Conservation (phyloP, 2,329 filamentous ascomycete genomes). For the Ceratocystis huliohia region DNA sequence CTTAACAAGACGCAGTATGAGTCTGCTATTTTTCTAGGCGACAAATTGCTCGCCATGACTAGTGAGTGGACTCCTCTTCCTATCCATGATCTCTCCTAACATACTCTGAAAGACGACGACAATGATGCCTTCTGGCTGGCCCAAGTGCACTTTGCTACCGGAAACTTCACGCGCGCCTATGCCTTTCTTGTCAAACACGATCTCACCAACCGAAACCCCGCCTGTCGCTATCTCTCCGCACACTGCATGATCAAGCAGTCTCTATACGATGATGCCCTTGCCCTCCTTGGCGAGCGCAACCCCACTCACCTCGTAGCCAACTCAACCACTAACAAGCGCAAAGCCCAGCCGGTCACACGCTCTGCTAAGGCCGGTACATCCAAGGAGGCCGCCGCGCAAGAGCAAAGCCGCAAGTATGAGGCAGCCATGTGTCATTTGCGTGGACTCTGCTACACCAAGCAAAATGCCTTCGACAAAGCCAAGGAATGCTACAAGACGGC, state of each 20-base stretch:
- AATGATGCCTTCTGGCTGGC: conserved; percentile 94
- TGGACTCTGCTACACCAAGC: conserved; percentile 88
- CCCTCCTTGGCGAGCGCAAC: conserved; percentile 79
- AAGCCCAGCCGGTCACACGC: conserved; percentile 42
- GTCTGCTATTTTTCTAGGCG: conserved; percentile 89
- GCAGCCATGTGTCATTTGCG: conserved; percentile 95
- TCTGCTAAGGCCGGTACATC: conserved; percentile 25
- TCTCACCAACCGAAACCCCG: conserved; percentile 65
- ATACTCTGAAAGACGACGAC: conserved; percentile 56
- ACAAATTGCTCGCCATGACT: conserved; percentile 89
- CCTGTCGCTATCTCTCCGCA: conserved; percentile 83
- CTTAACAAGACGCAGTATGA: conserved; percentile 94
- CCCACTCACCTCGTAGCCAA: conserved; percentile 75
- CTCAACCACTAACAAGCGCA: conserved; percentile 45
- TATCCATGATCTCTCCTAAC: background rate
- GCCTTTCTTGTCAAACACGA: conserved; percentile 74
- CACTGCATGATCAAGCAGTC: conserved; percentile 90
- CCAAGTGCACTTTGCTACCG: conserved; percentile 92
- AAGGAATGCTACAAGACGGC: conserved; percentile 99
- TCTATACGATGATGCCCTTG: conserved; percentile 77
- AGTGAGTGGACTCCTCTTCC: conserved; percentile 41
- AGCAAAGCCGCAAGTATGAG: conserved; percentile 57
- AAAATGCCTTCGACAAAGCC: conserved; percentile 91
- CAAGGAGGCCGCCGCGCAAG: conserved; percentile 22
- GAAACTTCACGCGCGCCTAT: conserved; percentile 86